These are phyloP conservation scores for Acephala macrosclerotiorum DNA, from an alignment of 2,329 filamentous ascomycete species.

Conservation along the genomic window DNA sequence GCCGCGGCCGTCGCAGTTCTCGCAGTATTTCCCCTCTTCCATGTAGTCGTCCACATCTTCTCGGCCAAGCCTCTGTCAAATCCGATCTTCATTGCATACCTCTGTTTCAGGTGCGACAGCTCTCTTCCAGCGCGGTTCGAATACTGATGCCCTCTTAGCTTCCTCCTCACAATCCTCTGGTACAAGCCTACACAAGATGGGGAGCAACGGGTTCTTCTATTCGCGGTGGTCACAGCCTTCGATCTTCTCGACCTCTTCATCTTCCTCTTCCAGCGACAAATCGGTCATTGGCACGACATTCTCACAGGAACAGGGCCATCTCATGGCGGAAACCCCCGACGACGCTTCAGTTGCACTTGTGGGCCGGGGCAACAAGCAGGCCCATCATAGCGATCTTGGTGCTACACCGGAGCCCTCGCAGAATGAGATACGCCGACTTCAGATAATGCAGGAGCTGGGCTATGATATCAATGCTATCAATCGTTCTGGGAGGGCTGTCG, in stretches of 20 bases:
- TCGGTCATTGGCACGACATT: conserved; percentile 13
- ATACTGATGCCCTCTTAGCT: conserved; percentile 13
- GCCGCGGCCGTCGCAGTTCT: too few relatives aligned
- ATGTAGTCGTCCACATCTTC: too few relatives aligned
- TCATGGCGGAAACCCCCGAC: not conserved
- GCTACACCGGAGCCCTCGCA: too few relatives aligned
- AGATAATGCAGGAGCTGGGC: too few relatives aligned
- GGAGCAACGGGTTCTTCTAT: conserved; percentile 16
- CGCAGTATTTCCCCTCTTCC: too few relatives aligned
- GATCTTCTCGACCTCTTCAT: conserved; percentile 21
- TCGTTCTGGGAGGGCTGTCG: too few relatives aligned
- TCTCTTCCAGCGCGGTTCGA: not conserved
- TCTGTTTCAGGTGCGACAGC: conserved; percentile 19
- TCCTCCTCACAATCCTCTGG: conserved; percentile 23
- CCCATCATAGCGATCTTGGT: too few relatives aligned
- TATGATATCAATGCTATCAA: too few relatives aligned
- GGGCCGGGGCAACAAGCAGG: not conserved
- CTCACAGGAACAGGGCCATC: conserved; percentile 12
- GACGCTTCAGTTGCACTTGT: conserved; percentile 4
- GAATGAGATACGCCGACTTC: too few relatives aligned
- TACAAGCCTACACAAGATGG: conserved; percentile 21
- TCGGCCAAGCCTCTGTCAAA: too few relatives aligned
- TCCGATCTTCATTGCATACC: conserved; percentile 4
- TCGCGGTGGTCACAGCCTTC: conserved; percentile 21
- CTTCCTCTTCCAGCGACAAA: conserved; percentile 23